Base-by-base conservation (phyloP, 331 rosid species). In the Cydonia oblonga region DNA sequence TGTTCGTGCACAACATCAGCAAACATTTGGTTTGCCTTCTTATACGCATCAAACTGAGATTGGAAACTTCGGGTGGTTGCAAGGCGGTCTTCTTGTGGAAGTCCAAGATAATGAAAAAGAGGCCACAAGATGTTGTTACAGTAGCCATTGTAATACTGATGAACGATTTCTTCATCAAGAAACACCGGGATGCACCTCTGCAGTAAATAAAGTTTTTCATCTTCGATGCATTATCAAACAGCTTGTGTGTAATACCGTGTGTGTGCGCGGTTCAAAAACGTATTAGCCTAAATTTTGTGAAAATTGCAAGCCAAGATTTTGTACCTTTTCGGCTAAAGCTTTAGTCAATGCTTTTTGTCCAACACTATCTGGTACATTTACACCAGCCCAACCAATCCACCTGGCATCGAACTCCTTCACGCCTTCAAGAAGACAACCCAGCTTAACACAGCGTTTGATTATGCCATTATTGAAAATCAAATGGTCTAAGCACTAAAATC, bases 311-410 rank as follows among this genome's bases (percentile, higher is more conserved):
- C 59, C 16, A n/a, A 29, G 71, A 75, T 80, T 32, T 40, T 46
- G 61, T 86, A 93, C 98, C 98, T 90, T 93, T 85, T 87, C 97
- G 73, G 96, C 95, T 79, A 90, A 89, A 80, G 97, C 95, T 77
- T 84, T 86, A 32, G 85, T 87, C 62, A 93, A 78, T 66, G 98
- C 83, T 68, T 65, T 82, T 69, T 84, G 95, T 64, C 98, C 98
- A 68, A 76, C 82, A n/a, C 78, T 88, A 82, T 93, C 98, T 24
- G 92, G 87, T 59, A 93, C 98, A 83, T 89, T 93, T 65, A 93
- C 85, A 20, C 98, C 98, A 72, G 97, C 91, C 97, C 98, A 93
- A 42, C 98, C 98, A 79, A 90, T 93, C 98, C 98, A 93, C 83
- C 96, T 86, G 35, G 96, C 87, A 64, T 93, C 98, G 75, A 93